These are phyloP conservation scores for Bassia scoparia DNA, from an alignment of 148 eudicot genomes.

Conservation along the genomic window DNA sequence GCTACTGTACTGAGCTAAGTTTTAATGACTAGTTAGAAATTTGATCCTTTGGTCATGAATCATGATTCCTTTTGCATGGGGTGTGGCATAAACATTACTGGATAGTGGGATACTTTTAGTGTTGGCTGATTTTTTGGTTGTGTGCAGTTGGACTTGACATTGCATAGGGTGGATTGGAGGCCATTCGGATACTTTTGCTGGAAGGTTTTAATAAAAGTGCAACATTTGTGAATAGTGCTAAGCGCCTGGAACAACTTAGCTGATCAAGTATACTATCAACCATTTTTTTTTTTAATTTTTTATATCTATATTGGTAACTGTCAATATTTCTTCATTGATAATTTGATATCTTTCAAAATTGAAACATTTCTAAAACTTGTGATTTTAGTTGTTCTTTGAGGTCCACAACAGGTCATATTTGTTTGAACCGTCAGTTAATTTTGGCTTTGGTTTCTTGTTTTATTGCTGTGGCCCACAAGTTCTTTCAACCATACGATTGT, in stretches of 20 bases:
- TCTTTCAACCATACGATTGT: too few relatives aligned
- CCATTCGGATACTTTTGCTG: slow-evolving; percentile 70
- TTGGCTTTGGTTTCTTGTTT: background rate
- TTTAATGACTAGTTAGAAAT: too few relatives aligned
- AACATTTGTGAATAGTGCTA: slow-evolving; percentile 65
- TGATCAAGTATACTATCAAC: slow-evolving; percentile 11
- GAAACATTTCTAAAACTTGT: background rate
- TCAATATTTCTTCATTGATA: too few relatives aligned
- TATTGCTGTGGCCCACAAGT: background rate
- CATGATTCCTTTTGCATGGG: background rate
- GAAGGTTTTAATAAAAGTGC: slow-evolving; percentile 80
- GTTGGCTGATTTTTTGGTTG: background rate
- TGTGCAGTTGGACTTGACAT: slow-evolving; percentile 73
- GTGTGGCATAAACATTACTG: too few relatives aligned
- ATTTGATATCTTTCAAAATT: too few relatives aligned
- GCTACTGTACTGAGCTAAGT: background rate
- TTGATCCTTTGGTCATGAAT: background rate
- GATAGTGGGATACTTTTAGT: background rate
- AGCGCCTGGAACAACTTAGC: slow-evolving; percentile 42
- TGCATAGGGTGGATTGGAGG: slow-evolving; percentile 77
- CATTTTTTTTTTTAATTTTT: too few relatives aligned
- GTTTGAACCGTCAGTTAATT: background rate
- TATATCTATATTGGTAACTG: too few relatives aligned
- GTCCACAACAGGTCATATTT: background rate
- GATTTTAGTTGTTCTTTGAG: background rate